Conservation (phyloP, 176 grass and related monocot genomes). For the Themeda triandra region DNA sequence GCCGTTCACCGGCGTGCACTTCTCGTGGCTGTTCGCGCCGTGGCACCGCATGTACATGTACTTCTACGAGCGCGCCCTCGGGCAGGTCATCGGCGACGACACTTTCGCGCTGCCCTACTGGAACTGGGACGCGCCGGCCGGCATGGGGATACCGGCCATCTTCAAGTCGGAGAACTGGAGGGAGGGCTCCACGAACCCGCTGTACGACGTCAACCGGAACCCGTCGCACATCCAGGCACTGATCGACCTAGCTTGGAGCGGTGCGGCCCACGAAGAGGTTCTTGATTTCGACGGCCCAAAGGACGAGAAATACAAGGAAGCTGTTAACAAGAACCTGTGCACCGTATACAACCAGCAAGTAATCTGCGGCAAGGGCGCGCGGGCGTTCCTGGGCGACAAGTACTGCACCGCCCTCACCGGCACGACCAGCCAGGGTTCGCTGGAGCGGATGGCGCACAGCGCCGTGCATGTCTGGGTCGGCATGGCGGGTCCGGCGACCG, state of each 20-base stretch:
- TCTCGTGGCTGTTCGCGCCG: conserved; percentile 60
- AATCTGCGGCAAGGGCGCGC: background rate
- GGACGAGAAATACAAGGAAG: too few relatives aligned
- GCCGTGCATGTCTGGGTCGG: background rate
- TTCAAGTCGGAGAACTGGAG: background rate
- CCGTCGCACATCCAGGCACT: too few relatives aligned
- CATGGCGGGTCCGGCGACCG: background rate
- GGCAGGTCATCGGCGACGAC: conserved; percentile 40
- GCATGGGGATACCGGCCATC: conserved; percentile 43
- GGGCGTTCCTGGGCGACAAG: background rate
- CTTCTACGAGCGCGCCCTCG: conserved; percentile 62
- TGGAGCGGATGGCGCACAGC: background rate
- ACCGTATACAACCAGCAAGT: too few relatives aligned
- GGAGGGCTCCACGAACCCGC: too few relatives aligned
- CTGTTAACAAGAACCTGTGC: too few relatives aligned
- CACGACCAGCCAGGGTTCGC: background rate
- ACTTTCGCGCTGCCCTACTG: conserved; percentile 60
- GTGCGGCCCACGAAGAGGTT: too few relatives aligned
- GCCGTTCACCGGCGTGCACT: conserved; percentile 19
- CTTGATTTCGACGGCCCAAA: too few relatives aligned
- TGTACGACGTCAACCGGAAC: too few relatives aligned
- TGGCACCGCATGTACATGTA: conserved; percentile 67
- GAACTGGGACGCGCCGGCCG: conserved; percentile 57
- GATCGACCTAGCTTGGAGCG: too few relatives aligned
- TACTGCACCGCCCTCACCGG: background rate